phyloP scores from a whole-genome alignment of 495 filamentous ascomycete genomes.

The Neurospora discreta region DNA sequence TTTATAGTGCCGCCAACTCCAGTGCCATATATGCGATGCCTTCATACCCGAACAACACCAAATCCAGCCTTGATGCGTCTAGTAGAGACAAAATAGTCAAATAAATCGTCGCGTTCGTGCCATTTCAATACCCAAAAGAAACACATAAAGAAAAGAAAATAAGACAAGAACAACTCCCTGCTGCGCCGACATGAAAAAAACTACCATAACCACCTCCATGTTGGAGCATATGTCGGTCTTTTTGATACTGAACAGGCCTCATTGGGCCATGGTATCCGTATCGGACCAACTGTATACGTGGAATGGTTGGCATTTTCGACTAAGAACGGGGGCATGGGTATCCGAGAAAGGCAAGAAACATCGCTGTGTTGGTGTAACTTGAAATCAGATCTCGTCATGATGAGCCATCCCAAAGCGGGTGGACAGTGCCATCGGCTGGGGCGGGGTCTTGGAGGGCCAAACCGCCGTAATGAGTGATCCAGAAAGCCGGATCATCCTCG shows the following conservation, averaged over 20 bases:
- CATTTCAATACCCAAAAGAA: neutral
- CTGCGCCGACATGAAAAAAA: neutral
- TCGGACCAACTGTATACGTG: neutral
- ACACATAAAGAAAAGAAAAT: neutral
- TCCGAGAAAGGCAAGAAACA: constrained; percentile 10
- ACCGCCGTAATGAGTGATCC: constrained; percentile 18
- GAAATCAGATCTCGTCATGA: constrained; percentile 8
- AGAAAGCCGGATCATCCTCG: constrained; percentile 24
- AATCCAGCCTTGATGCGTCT: neutral
- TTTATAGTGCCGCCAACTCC: neutral
- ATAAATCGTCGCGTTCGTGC: neutral
- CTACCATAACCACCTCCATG: neutral
- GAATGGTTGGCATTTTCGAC: neutral
- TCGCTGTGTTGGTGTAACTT: constrained; percentile 12
- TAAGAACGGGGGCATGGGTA: constrained; percentile 5
- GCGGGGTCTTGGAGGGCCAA: constrained; percentile 19
- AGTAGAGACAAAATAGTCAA: neutral
- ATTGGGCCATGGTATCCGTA: neutral
- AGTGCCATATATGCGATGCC: neutral
- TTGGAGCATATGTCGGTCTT: neutral
- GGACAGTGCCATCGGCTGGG: constrained; percentile 18
- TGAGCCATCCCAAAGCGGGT: constrained; percentile 22
- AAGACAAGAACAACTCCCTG: neutral
- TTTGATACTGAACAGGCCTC: neutral
- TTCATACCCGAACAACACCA: neutral